These are phyloP conservation scores for Ceratobasidium sp. DNA, from an alignment of 1,284 basidiomycete genomes.

Conservation along the genomic window DNA sequence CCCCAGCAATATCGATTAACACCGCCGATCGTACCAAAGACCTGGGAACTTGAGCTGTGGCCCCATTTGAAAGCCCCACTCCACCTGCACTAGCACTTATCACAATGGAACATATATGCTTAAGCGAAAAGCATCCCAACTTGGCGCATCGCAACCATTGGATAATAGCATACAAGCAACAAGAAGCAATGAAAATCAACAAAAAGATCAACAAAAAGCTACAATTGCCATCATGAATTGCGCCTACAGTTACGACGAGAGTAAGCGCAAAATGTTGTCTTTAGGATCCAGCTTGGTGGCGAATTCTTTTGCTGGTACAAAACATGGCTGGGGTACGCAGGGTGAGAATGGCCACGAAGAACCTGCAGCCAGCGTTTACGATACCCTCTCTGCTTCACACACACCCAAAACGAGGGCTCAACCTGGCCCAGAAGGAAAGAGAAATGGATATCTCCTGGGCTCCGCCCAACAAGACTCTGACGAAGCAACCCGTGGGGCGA, in stretches of 20 bases:
- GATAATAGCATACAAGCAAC: too few relatives aligned
- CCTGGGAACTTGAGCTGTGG: too few relatives aligned
- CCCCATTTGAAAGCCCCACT: too few relatives aligned
- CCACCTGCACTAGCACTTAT: too few relatives aligned
- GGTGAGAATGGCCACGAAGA: background rate
- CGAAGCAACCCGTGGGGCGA: background rate
- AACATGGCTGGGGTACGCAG: background rate
- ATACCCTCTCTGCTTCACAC: background rate
- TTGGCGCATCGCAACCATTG: too few relatives aligned
- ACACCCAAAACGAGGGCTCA: background rate
- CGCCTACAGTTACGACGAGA: background rate
- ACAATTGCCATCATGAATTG: too few relatives aligned
- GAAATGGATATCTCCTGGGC: background rate
- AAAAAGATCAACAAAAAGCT: too few relatives aligned
- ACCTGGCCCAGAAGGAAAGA: background rate
- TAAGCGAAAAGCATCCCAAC: too few relatives aligned
- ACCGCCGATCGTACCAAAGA: too few relatives aligned
- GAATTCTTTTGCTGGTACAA: background rate
- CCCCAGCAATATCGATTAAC: too few relatives aligned
- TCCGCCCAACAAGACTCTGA: background rate
- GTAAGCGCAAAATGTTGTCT: background rate
- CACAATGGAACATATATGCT: too few relatives aligned
- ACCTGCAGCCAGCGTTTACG: background rate
- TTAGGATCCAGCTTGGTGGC: slow-evolving; percentile 3
- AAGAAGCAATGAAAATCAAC: too few relatives aligned